These are phyloP conservation scores for Stylosanthes scabra DNA, from an alignment of 331 rosid species.

Conservation along the genomic window DNA sequence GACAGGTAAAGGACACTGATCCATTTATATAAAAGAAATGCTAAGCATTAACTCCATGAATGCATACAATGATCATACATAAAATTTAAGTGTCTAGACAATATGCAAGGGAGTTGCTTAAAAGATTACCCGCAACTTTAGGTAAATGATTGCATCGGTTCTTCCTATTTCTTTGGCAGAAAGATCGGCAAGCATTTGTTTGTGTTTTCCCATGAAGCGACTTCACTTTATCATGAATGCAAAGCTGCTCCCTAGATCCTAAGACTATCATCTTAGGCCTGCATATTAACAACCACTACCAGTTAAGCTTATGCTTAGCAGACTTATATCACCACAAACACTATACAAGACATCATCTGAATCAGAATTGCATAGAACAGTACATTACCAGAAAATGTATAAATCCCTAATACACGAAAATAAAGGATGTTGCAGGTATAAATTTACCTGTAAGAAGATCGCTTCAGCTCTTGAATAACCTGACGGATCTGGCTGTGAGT, in stretches of 20 bases:
- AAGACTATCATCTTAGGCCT: slow-evolving; percentile 95
- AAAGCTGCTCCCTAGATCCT: slow-evolving; percentile 96
- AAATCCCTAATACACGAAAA: slow-evolving; percentile 8
- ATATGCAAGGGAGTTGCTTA: slow-evolving; percentile 8
- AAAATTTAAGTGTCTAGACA: slow-evolving; percentile 19
- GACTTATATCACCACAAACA: slow-evolving; percentile 28
- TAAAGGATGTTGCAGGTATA: slow-evolving; percentile 9
- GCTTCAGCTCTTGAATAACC: slow-evolving; percentile 88
- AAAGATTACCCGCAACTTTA: slow-evolving; percentile 60
- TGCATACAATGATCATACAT: background rate
- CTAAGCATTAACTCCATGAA: background rate
- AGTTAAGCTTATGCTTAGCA: slow-evolving; percentile 29
- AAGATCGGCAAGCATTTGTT: slow-evolving; percentile 73
- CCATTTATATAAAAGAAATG: background rate
- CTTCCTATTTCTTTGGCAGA: slow-evolving; percentile 65
- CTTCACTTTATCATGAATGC: slow-evolving; percentile 91
- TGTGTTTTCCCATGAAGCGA: slow-evolving; percentile 77
- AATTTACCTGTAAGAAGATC: slow-evolving; percentile 81
- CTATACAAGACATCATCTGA: background rate
- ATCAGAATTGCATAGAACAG: slow-evolving; percentile 1
- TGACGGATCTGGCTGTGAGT: slow-evolving; percentile 99
- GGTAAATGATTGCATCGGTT: slow-evolving; percentile 57
- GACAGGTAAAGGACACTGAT: background rate
- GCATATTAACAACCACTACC: slow-evolving; percentile 34
- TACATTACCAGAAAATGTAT: slow-evolving; percentile 12